Base-by-base conservation (phyloP, 225 moss, liverwort and hornwort genomes). In the Asterella californica region DNA sequence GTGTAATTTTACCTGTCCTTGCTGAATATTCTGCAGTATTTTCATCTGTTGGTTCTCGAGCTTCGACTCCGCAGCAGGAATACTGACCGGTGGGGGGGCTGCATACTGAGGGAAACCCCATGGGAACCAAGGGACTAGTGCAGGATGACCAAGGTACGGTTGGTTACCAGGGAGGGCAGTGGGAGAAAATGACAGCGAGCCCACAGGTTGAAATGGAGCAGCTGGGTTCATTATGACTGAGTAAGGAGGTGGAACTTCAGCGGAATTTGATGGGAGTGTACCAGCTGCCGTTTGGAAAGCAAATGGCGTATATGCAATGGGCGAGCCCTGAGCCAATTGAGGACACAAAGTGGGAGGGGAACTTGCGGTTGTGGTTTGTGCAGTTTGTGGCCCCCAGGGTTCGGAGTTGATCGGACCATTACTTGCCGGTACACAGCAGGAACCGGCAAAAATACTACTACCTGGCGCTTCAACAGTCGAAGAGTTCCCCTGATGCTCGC, bases 61-160 rank as follows among this genome's bases (percentile, higher is more conserved):
- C 29, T 45, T 66, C 19, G 69, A 79, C 47, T 69, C 79, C 32
- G 52, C 15, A 27, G 75, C 10, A 37, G 24, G 57, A 37, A 64
- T 27, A 69, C 33, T 49, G 27, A 14, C 49, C 69, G 79, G 49
- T 29, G 50, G 66, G 14, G 50, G 66, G 22, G 34, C 0, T 53
- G 18, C 53, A 33, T 49, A 79, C 17, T 49, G 69, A 21, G 79
- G 79, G 48, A 67, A 79, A 33, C 75, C 34, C 42, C 79, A 79
- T n/a, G 79, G 79, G 34, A 70, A 64, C 79, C 79, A 79, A 46
- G 79, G 69, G 15, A 69, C 27, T 17, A 79, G 18, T 5, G 25
- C 68, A 67, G 79, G 67, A 69, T 66, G 66, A 25, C 68, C 66
- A 24, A 50, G 47, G 27, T 69, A 70, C 14, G 67, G 66, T 53